Evolutionary conservation across 768 basidiomycete species (phyloP).

Genomic region (Gloeostereum incarnatum): DNA sequence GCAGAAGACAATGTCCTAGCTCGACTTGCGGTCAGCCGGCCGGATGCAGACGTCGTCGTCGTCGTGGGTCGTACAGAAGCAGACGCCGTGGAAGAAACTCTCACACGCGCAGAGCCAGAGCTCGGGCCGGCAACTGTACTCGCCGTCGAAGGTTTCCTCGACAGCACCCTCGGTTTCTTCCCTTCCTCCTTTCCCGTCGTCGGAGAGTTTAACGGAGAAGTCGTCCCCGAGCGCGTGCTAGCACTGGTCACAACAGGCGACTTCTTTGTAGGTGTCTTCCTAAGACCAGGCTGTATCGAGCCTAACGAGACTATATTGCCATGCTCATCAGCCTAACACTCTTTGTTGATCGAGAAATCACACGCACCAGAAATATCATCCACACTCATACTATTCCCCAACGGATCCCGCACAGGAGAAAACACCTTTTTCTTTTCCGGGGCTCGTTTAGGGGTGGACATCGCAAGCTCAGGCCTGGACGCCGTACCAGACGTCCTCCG

Average conservation of each 20-base stretch:
- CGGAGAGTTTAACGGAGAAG: too few species aligned
- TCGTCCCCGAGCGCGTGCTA: too few species aligned
- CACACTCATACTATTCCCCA: constrained; percentile 20
- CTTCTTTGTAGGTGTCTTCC: too few species aligned
- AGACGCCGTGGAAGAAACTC: constrained; percentile 13
- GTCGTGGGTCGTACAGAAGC: too few species aligned
- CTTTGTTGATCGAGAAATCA: too few species aligned
- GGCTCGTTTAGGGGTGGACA: constrained; percentile 3
- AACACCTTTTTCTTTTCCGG: constrained; percentile 20
- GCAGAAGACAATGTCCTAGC: constrained; percentile 8
- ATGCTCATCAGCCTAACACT: too few species aligned
- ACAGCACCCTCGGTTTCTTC: too few species aligned
- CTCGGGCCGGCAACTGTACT: constrained; percentile 20
- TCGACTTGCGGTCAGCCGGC: constrained; percentile 1
- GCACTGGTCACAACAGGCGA: too few species aligned
- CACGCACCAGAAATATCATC: constrained; percentile 23
- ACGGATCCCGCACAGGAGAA: constrained; percentile 30
- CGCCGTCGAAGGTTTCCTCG: constrained; percentile 9
- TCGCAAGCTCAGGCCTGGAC: not conserved
- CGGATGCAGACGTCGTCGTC: constrained; percentile 11
- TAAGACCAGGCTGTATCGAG: too few species aligned
- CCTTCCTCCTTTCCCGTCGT: too few species aligned
- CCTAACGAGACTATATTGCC: too few species aligned
- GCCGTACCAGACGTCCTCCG: not conserved
- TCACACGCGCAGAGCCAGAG: constrained; percentile 8